Percentiles rank a stretch among this genome's conserved stretches.
Conservation (phyloP, 2,329 filamentous ascomycete genomes). For the Taxawa tesnikishii region DNA sequence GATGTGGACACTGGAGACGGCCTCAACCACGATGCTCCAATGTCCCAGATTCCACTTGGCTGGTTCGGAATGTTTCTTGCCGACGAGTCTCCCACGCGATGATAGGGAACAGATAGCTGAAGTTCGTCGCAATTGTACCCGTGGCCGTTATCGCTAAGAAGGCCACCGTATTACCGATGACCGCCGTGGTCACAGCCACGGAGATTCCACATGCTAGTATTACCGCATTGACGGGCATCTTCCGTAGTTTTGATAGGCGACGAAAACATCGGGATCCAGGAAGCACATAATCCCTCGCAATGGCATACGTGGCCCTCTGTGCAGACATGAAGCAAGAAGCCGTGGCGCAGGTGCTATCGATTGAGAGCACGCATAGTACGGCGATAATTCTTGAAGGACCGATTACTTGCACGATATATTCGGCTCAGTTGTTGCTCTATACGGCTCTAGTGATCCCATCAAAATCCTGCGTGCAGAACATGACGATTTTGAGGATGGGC, state of each 20-base stretch:
- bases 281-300: constrained; percentile 27
- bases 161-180: constrained; percentile 25
- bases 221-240: constrained; percentile 25
- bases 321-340: constrained; percentile 26
- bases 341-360: constrained; percentile 26
- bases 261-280: constrained; percentile 24
- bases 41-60: constrained; percentile 23
- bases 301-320: constrained; percentile 25
- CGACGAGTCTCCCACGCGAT: constrained; percentile 25
- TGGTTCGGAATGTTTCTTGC: constrained; percentile 21
- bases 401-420: constrained; percentile 25
- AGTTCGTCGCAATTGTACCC: constrained; percentile 26
- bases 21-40: constrained; percentile 15
- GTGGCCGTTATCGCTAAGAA: constrained; percentile 26
- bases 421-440: constrained; percentile 28
- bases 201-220: constrained; percentile 20
- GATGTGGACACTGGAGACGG: constrained; percentile 21
- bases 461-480: constrained; percentile 30
- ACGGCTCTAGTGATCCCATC: constrained; percentile 22
- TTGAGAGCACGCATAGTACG: constrained; percentile 23
- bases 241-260: constrained; percentile 15
- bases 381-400: constrained; percentile 22
- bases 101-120: constrained; percentile 27
- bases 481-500: constrained; percentile 25
- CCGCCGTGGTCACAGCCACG: constrained; percentile 22